Evolutionary conservation across 2,329 filamentous ascomycete species (phyloP), one percentile per base, ranked within the genome.

Genomic region (Talaromyces sp.): DNA sequence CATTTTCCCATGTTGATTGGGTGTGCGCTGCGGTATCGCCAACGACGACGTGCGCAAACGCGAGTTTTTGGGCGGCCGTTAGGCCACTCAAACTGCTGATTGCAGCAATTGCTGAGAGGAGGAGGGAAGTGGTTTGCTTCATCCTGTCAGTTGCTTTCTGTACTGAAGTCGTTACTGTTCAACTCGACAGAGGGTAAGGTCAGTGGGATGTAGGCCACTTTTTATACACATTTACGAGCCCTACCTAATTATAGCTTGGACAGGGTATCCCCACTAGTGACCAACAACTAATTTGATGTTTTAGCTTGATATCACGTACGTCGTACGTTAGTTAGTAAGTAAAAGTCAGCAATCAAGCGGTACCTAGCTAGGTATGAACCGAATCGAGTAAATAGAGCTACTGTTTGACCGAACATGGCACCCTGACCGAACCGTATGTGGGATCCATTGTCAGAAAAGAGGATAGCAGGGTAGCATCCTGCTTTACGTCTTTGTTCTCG

Each of bases 11-110:
- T 13, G 58, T 51, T 22, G 61, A 34, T 38, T 64, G 47, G 13
- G 49, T 45, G 40, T 64, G 62, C 1, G 61, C 34, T 19, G 43
- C 61, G 27, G 68, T 67, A 63, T 74, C 73, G 19, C 71, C 71
- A 22, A 72, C 72, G 58, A 74, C 70, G n/a, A 73, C 70, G 49
- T 74, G 72, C 25, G 72, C 70, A 68, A 74, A 74, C 10, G 72
- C 71, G 38, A 61, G 59, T 29, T 67, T 67, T 36, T 64, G 65
- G 27, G 64, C 64, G 19, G 64, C 43, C 13, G 47, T 61, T 5
- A 58, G 38, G 25, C 64, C 54, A 17, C 29, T 22, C 45, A 63
- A 58, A n/a, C 54, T 40, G 29, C 40, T 51, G 19, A 36, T 61
- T 13, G 53, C 64, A 17, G 64, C 59, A 17, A 61, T 36, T 10